These are phyloP conservation scores for Fraxinus latifolia DNA, from an alignment of 305 asterid species.

Conservation along the genomic window DNA sequence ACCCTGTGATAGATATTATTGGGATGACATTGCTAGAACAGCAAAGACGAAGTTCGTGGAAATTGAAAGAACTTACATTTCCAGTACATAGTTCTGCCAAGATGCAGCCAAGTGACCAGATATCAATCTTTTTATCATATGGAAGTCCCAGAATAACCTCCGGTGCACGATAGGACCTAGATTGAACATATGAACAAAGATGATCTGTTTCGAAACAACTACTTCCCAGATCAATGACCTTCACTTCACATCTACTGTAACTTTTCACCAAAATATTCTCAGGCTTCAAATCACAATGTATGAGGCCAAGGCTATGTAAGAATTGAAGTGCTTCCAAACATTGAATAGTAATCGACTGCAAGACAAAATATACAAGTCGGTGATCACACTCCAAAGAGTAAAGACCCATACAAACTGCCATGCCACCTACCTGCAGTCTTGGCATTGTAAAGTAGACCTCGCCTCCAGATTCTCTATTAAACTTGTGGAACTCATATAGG, in stretches of 20 bases:
- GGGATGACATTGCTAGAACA: not conserved
- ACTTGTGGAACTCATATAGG: constrained; percentile 89
- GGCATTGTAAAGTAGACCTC: constrained; percentile 99
- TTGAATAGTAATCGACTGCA: constrained; percentile 92
- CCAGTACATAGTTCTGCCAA: constrained; percentile 99
- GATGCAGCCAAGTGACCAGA: constrained; percentile 99
- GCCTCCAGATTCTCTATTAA: constrained; percentile 97
- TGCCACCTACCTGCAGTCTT: constrained; percentile 75
- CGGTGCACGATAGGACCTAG: constrained; percentile 96
- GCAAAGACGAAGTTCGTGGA: not conserved
- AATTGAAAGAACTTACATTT: constrained; percentile 64
- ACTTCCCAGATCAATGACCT: constrained; percentile 98
- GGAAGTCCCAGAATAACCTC: constrained; percentile 96
- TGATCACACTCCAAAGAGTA: constrained; percentile 3
- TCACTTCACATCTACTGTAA: constrained; percentile 97
- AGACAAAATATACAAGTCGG: constrained; percentile 26
- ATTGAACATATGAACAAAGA: constrained; percentile 96
- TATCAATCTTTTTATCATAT: constrained; percentile 84
- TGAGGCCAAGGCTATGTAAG: constrained; percentile 89
- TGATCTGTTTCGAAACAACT: constrained; percentile 96
- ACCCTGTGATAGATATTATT: not conserved
- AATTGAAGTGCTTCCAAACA: constrained; percentile 95
- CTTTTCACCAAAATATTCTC: constrained; percentile 98
- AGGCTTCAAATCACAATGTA: constrained; percentile 97
- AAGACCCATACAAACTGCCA: constrained; percentile 15